These are phyloP conservation scores for Colletotrichum coccodes DNA, from an alignment of 2,329 filamentous ascomycete species.

Conservation along the genomic window DNA sequence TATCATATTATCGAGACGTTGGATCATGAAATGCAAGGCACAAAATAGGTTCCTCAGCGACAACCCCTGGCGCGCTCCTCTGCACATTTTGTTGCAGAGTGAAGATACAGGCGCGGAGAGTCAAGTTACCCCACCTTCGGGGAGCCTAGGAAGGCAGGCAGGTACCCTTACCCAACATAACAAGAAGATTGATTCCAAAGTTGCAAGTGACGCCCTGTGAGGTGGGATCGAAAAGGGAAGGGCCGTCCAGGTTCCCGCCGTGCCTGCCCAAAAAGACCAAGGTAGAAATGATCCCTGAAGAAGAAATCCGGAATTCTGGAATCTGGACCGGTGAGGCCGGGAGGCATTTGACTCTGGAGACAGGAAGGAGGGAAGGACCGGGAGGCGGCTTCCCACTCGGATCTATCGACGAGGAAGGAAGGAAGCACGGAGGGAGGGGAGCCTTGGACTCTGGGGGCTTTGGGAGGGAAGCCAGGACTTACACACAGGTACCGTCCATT, in stretches of 20 bases:
- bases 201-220: not conserved
- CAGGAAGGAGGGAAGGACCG: not conserved
- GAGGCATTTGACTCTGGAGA: not conserved
- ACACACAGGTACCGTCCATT: not conserved
- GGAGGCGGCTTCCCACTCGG: constrained; percentile 23
- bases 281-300: constrained; percentile 14
- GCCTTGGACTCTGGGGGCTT: not conserved
- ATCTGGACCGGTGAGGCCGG: constrained; percentile 7
- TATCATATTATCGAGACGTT: not conserved
- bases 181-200: not conserved
- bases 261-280: constrained; percentile 12
- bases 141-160: not conserved
- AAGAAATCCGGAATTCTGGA: constrained; percentile 30
- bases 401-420: constrained; percentile 25
- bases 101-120: no score
- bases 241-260: constrained; percentile 19
- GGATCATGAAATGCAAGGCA: not conserved
- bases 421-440: constrained; percentile 11
- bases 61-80: no score
- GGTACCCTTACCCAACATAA: not conserved
- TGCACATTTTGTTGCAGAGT: no score
- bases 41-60: not conserved
- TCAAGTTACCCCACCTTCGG: no score
- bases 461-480: not conserved
- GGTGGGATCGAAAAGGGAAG: constrained; percentile 17